Conservation (phyloP, 1,284 basidiomycete genomes). For the Grifola frondosa region DNA sequence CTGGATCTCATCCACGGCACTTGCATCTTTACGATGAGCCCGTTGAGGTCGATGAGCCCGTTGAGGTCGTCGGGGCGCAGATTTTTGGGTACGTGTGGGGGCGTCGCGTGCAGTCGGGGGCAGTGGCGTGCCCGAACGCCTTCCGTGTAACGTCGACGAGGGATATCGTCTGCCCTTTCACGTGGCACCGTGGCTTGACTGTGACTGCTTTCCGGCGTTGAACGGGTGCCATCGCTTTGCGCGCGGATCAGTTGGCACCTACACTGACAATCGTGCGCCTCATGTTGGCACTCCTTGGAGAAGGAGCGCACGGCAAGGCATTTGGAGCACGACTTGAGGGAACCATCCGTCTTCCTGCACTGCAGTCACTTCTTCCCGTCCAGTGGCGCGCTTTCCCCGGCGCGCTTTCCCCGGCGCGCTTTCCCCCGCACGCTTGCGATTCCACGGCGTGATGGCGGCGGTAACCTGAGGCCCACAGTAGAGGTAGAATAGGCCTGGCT, state of each 20-base stretch:
- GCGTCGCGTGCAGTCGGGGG: slow-evolving; percentile 16
- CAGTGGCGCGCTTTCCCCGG: slow-evolving; percentile 40
- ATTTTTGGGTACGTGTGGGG: slow-evolving; percentile 26
- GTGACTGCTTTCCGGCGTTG: slow-evolving; percentile 40
- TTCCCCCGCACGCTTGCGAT: no score
- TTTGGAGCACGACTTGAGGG: slow-evolving; percentile 43
- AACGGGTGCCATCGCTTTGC: slow-evolving; percentile 51
- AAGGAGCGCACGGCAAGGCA: slow-evolving; percentile 51
- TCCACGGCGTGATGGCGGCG: slow-evolving; percentile 47
- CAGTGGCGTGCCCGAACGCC: slow-evolving; percentile 34
- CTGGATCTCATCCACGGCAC: slow-evolving; percentile 49
- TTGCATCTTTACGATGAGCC: slow-evolving; percentile 56
- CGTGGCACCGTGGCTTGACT: slow-evolving; percentile 43
- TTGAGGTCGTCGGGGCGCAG: slow-evolving; percentile 25
- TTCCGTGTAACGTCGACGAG: slow-evolving; percentile 34
- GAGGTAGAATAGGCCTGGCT: slow-evolving; percentile 34
- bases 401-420: no score
- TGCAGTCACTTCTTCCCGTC: slow-evolving; percentile 43
- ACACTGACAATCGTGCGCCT: background rate
- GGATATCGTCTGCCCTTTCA: slow-evolving; percentile 29
- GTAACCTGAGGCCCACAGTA: slow-evolving; percentile 45
- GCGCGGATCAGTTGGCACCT: slow-evolving; percentile 48
- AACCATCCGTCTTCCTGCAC: slow-evolving; percentile 30
- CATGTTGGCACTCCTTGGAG: slow-evolving; percentile 52
- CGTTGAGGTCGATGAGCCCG: slow-evolving; percentile 31